Evolutionary conservation across 257 asterid species (phyloP), one percentile per base, ranked within the genome.

Genomic region (Agastache rugosa): DNA sequence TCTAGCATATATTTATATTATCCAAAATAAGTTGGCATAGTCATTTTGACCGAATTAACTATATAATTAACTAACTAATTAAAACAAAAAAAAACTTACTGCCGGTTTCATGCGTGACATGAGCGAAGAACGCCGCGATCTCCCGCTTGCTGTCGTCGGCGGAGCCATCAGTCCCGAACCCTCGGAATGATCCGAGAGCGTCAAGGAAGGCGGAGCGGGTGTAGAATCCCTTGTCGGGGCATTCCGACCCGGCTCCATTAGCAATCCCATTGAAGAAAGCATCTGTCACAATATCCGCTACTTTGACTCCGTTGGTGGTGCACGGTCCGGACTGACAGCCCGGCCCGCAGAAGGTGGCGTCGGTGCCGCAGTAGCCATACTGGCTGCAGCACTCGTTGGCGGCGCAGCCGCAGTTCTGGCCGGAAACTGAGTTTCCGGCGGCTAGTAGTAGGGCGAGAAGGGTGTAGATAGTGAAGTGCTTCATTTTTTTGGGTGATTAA

Each of bases 81-180:
- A 3, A 5, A 25, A 11, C 3, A 22, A 11, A 60, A n/a, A 23
- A 20, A 39, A 61, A 51, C 87, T 72, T 76, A 84, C 89, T 77
- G 47, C 85, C 86, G 58, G 91, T 84, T 58, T 84, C 86, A 69
- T 82, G 91, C 1, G 87, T 76, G 41, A 81, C 85, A 42, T 87
- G 91, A 1, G 91, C 91, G 27, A 87, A 87, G 60, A 84, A 81
- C 16, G 91, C 89, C 3, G 89, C 89, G 42, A 87, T 87, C 54
- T 87, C 91, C 0, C 87, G 74, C 65, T 63, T 81, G n/a, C 84
- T 37, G 54, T 82, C 88, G 41, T 73, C 78, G 16, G 4, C 35
- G 4, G 89, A 72, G 29, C 92, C 91, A 0, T 55, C 58, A 1
- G 79, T 82, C n/a, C 89, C 91, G 25, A 87, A 87, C 6, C 45